Base-by-base conservation (phyloP, 1,284 basidiomycete species). In the Ceratobasidium sp. region DNA sequence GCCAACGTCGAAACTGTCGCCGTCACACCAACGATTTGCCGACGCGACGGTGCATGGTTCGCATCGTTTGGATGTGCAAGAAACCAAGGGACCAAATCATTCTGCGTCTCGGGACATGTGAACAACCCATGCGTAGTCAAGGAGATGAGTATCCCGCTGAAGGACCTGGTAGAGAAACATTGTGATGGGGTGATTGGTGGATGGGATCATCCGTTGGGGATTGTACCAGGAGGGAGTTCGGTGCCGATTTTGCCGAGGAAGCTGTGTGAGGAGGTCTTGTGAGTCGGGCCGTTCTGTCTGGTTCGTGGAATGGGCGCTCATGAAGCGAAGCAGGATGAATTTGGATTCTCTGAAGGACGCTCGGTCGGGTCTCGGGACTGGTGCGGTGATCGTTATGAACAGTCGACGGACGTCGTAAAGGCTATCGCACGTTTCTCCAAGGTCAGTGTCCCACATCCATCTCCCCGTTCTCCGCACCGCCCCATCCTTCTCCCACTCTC, bases 351-450 rank as follows among this genome's bases (percentile, higher is more conserved):
- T 99, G 78, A 97, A 97, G 85, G 97, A 99, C 84, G 92, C 95
- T 20, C 94, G 96, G 83, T 94, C 95, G 23, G 96, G 96, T 85
- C 91, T 99, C 80, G 97, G 97, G 41, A 99, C 97, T 0, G 97
- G 97, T 79, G 97, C 97, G 23, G 96, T 99, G 80, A 99, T 99
- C 81, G 97, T 99, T 81, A 99, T 99, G 97, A 93, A 99, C 89
- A 98, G 88, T 93, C 92, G 81, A 98, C 97, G 52, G 97, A 99
- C 84, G 93, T 99, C 77, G 91, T 98, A 81, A 87, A 90, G 66
- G 97, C 96, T 79, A 99, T 99, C 81, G 94, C 97, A 14, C 93
- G 97, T 64, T 98, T 99, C 87, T 88, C 96, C 78, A 91, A 94
- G 81, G 92, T 92, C 27, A 30, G 80, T n/a, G 88, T 83, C 20